phyloP scores from a whole-genome alignment of 2,329 filamentous ascomycete genomes.

The Penicillium oxalicum region DNA sequence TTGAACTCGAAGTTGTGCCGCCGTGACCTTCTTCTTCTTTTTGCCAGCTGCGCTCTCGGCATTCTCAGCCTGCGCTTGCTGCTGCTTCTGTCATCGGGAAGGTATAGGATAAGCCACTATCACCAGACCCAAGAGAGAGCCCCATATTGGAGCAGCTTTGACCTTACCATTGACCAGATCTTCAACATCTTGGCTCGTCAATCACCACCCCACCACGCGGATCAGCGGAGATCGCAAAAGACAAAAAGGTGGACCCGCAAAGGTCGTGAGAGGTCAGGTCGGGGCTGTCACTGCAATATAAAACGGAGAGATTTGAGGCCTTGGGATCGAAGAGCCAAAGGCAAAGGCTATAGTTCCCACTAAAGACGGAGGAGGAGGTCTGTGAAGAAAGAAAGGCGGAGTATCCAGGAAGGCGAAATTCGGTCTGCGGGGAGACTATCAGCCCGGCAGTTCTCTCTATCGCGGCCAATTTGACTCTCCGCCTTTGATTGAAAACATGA shows the following conservation, averaged over 20 bases:
- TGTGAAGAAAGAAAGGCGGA: neutral
- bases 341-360: too few species aligned
- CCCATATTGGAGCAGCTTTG: too few species aligned
- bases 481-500: constrained; percentile 2
- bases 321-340: too few species aligned
- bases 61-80: constrained; percentile 94
- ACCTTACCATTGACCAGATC: constrained; percentile 95
- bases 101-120: too few species aligned
- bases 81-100: constrained; percentile 49
- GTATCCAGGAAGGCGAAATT: neutral
- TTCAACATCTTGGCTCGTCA: constrained; percentile 72
- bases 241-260: neutral
- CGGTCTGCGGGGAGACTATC: constrained; percentile 6
- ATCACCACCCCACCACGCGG: constrained; percentile 19
- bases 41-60: constrained; percentile 71
- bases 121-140: too few species aligned
- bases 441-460: constrained; percentile 2
- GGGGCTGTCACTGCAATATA: neutral
- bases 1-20: constrained; percentile 89
- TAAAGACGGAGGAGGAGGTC: too few species aligned
- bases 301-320: too few species aligned
- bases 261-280: neutral
- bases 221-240: neutral
- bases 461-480: constrained; percentile 6
- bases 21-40: constrained; percentile 98